These are phyloP conservation scores for Phytopythium vexans DNA, from an alignment of 352 stramenopile species.

Conservation along the genomic window DNA sequence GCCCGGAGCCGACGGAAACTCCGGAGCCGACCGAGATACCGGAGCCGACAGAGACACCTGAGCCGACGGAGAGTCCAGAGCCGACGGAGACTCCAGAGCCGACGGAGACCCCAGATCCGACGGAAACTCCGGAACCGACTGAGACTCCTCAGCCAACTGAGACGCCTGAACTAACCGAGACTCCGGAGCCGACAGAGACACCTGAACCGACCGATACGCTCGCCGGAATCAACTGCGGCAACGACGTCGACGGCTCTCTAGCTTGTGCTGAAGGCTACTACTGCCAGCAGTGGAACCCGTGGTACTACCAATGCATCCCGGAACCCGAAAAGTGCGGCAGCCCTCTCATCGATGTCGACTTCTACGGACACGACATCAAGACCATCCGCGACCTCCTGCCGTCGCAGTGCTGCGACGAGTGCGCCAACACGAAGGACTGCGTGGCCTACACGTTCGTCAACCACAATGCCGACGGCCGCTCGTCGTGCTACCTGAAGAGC, in stretches of 20 bases:
- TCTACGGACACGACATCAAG: slow-evolving; percentile 23
- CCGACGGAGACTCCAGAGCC: too few species aligned
- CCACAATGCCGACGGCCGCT: slow-evolving; percentile 19
- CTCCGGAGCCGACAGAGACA: too few species aligned
- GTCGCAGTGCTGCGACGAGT: slow-evolving; percentile 21
- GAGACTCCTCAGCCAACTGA: too few species aligned
- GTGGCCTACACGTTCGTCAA: slow-evolving; percentile 38
- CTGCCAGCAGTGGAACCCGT: slow-evolving; percentile 16
- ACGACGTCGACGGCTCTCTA: background rate
- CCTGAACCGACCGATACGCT: too few species aligned
- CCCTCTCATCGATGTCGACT: slow-evolving; percentile 20
- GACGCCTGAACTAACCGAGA: too few species aligned
- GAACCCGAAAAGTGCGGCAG: slow-evolving; percentile 8
- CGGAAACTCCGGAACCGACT: too few species aligned
- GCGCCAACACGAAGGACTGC: slow-evolving; percentile 16
- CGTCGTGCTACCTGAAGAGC: slow-evolving; percentile 40
- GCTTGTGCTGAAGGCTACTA: slow-evolving; percentile 12
- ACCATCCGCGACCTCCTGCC: slow-evolving; percentile 17
- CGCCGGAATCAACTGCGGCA: background rate
- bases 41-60: background rate
- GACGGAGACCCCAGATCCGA: too few species aligned
- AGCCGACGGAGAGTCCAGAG: too few species aligned
- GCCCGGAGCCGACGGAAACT: background rate
- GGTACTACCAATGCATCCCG: slow-evolving; percentile 17
- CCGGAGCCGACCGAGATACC: background rate